phyloP scores from a whole-genome alignment of 1,139 yeast genomes.

The Saccharomyces hybrid region DNA sequence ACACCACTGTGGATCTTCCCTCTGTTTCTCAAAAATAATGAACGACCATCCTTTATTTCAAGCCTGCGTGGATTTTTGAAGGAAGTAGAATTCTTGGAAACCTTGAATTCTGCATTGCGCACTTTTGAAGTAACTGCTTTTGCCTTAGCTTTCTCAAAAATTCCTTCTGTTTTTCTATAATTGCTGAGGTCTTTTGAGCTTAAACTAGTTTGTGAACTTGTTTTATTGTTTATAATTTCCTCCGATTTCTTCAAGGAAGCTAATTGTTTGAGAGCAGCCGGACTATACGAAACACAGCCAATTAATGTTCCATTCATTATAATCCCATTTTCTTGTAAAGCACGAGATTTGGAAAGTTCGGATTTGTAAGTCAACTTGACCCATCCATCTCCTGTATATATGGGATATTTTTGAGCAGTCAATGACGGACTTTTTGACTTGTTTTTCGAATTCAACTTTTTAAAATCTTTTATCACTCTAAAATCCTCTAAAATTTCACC shows the following conservation, averaged over 20 bases:
- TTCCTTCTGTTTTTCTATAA: neutral
- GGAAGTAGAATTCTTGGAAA: conserved; percentile 21
- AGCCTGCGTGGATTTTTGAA: conserved; percentile 11
- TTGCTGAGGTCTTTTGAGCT: neutral
- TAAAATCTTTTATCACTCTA: conserved; percentile 33
- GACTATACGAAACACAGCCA: conserved; percentile 67
- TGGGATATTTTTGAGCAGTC: conserved; percentile 37
- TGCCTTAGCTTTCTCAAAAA: neutral
- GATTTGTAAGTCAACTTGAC: conserved; percentile 72
- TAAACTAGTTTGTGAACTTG: neutral
- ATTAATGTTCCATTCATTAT: conserved; percentile 60
- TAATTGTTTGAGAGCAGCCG: conserved; percentile 51
- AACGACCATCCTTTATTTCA: conserved; percentile 3
- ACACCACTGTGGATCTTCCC: conserved; percentile 1
- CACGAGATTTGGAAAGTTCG: conserved; percentile 66
- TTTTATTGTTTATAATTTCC: neutral
- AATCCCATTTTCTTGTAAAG: conserved; percentile 70
- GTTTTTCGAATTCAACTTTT: conserved; percentile 7
- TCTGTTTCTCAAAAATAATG: conserved; percentile 3
- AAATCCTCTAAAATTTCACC: conserved; percentile 74
- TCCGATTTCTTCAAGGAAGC: conserved; percentile 33
- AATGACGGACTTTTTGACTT: conserved; percentile 3
- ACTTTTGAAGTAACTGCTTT: neutral
- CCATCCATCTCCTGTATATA: conserved; percentile 82
- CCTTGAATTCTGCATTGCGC: neutral